These are phyloP conservation scores for Dianthus caryophyllus DNA, from an alignment of 148 eudicot species.

Conservation along the genomic window DNA sequence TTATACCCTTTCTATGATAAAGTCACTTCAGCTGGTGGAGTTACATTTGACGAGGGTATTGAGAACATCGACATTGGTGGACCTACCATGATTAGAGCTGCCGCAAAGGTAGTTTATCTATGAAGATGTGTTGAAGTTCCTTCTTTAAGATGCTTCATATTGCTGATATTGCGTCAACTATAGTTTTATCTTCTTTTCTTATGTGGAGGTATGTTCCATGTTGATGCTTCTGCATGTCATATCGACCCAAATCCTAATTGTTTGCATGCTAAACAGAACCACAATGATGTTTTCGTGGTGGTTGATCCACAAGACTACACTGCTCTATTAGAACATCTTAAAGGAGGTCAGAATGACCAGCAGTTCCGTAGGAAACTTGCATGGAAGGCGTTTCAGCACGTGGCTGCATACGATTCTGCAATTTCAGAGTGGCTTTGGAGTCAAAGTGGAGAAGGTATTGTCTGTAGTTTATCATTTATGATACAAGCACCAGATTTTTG, in stretches of 20 bases:
- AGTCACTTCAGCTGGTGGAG: conserved; percentile 64
- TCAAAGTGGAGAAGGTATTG: conserved; percentile 71
- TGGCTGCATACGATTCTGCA: conserved; percentile 94
- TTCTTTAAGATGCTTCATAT: too few species aligned
- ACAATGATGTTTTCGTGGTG: conserved; percentile 87
- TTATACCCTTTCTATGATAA: conserved; percentile 95
- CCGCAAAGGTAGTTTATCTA: conserved; percentile 97
- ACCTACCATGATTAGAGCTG: conserved; percentile 98
- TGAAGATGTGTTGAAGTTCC: too few species aligned
- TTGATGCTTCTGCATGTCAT: too few species aligned
- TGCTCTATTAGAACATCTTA: conserved; percentile 54
- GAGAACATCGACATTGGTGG: conserved; percentile 99
- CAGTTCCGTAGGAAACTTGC: conserved; percentile 73
- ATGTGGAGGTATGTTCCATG: too few species aligned
- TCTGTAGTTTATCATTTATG: neutral
- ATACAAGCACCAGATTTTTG: neutral
- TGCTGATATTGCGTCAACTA: too few species aligned
- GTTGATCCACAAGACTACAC: conserved; percentile 88
- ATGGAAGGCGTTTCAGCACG: conserved; percentile 92
- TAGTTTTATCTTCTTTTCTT: too few species aligned
- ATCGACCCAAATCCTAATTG: neutral
- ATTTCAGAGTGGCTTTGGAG: conserved; percentile 98
- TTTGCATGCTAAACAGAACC: conserved; percentile 55
- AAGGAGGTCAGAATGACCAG: conserved; percentile 48
- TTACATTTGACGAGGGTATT: conserved; percentile 87